phyloP scores from a whole-genome alignment of 495 filamentous ascomycete species.

The Xylaria cubensis region DNA sequence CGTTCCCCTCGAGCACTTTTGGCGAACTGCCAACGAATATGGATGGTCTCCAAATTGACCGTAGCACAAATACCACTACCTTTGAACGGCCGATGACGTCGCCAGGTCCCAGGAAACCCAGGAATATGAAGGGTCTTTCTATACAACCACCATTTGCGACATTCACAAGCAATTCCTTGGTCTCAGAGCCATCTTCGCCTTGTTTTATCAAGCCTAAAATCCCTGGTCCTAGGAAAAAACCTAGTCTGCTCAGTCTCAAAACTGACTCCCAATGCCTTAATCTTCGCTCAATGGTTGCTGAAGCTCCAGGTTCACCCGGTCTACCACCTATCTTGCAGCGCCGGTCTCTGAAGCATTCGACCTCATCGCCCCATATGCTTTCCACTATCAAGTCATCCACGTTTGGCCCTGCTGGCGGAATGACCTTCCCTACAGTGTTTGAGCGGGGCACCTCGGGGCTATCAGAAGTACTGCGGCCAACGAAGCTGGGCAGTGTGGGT shows the following conservation, averaged over 20 bases:
- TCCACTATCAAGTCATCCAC: slow-evolving; percentile 57
- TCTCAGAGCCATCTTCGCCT: slow-evolving; percentile 83
- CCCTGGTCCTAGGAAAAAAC: slow-evolving; percentile 72
- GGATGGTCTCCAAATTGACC: slow-evolving; percentile 43
- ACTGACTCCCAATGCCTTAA: slow-evolving; percentile 61
- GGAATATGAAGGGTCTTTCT: slow-evolving; percentile 93
- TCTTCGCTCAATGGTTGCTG: slow-evolving; percentile 44
- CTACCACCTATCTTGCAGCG: slow-evolving; percentile 60
- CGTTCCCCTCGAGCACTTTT: slow-evolving; percentile 58
- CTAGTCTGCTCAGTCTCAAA: slow-evolving; percentile 74
- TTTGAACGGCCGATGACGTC: slow-evolving; percentile 64
- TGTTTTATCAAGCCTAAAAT: slow-evolving; percentile 78
- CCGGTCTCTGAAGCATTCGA: slow-evolving; percentile 61
- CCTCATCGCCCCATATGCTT: slow-evolving; percentile 62
- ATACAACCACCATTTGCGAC: slow-evolving; percentile 74
- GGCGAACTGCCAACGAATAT: slow-evolving; percentile 51
- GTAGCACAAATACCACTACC: slow-evolving; percentile 40
- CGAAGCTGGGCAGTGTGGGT: slow-evolving; percentile 42
- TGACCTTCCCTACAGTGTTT: slow-evolving; percentile 58
- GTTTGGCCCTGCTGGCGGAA: slow-evolving; percentile 59
- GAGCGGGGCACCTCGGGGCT: slow-evolving; percentile 57
- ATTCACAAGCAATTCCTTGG: slow-evolving; percentile 43
- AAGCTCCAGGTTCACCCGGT: slow-evolving; percentile 52
- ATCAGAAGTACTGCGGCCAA: slow-evolving; percentile 55
- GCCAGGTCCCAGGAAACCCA: slow-evolving; percentile 75